Base-by-base conservation (phyloP, 116 monocot genomes). In the Trichopus zeylanicus region DNA sequence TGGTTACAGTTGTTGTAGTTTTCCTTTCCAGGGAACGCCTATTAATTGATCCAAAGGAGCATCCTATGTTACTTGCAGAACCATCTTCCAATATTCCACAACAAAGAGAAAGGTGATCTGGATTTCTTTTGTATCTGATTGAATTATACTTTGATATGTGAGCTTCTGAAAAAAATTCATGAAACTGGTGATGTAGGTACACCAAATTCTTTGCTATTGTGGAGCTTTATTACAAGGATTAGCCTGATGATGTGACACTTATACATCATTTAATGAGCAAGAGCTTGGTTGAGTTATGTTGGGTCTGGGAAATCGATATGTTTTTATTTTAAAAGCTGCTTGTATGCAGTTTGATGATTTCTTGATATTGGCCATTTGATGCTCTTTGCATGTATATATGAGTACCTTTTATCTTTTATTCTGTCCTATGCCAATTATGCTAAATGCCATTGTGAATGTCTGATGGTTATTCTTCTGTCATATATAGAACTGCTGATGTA, bases 41-140 rank as follows among this genome's bases (percentile, higher is more conserved):
- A 9, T 56, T 84, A 48, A 84, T 95, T 75, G 84, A 95, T 82
- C 95, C 95, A 21, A 87, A 71, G 63, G 95, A 90, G 63, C 95
- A 87, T 74, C 90, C 95, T 48, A 95, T 95, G 87, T 66, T 95
- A 48, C 73, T 95, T 27, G 87, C 90, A 56, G 95, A 95, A 63
- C 81, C 95, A 70, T 90, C 90, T 69, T 81, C 73, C 33, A 95
- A 90, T 61, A 65, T 66, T 48, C 81, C 87, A 51, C 84, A 81
- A 22, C 95, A 95, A 77, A 87, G 95, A 77, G 95, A 95, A 70
- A 95, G 78, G 95, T 90, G 25, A 32, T 33, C 25, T 56, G n/a
- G 6, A 29, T 20, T 60, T 35, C 16, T 37, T 34, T 52, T 20
- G 8, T 31, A 12, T 26, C 28, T 27, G 53, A 8, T 12, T 5